These are phyloP conservation scores for Pholiota microspora DNA, from an alignment of 768 basidiomycete species.

Conservation along the genomic window DNA sequence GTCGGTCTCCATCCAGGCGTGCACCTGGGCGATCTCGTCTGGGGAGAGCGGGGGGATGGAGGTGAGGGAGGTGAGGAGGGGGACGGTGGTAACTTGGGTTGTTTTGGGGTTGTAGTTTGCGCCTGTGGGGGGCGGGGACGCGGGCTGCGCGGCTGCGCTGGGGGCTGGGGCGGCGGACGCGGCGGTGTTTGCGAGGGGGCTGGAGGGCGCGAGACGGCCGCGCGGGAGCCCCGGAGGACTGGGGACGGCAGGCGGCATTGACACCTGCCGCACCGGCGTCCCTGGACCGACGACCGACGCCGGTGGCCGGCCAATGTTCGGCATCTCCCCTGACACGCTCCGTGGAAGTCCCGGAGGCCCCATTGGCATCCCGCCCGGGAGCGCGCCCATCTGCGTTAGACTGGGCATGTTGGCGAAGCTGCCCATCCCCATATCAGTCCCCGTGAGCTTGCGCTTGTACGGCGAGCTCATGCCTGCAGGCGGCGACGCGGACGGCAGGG, in stretches of 20 bases:
- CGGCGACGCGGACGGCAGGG: conserved; percentile 3
- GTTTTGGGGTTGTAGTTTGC: conserved; percentile 51
- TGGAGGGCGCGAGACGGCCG: conserved; percentile 1
- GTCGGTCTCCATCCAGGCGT: conserved; percentile 66
- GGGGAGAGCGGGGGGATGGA: conserved; percentile 53
- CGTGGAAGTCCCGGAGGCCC: conserved; percentile 19
- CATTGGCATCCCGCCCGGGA: conserved; percentile 3
- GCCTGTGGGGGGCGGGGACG: conserved; percentile 43
- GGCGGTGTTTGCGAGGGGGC: neutral
- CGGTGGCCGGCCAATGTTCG: conserved; percentile 5
- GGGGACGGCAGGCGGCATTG: conserved; percentile 13
- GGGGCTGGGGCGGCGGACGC: neutral
- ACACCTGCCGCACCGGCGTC: conserved; percentile 13
- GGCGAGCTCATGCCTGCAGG: neutral
- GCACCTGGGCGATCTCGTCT: conserved; percentile 49
- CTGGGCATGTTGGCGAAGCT: too few species aligned
- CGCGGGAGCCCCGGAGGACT: conserved; percentile 6
- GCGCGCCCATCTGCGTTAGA: neutral
- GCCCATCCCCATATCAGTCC: too few species aligned
- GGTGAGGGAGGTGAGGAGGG: conserved; percentile 48
- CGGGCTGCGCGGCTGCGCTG: conserved; percentile 29
- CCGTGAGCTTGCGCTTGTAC: conserved; percentile 6
- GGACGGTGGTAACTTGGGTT: conserved; percentile 62
- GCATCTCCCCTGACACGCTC: conserved; percentile 16
- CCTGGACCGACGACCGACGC: neutral